phyloP scores from a whole-genome alignment of 768 basidiomycete species.

The Mycena belliarum region DNA sequence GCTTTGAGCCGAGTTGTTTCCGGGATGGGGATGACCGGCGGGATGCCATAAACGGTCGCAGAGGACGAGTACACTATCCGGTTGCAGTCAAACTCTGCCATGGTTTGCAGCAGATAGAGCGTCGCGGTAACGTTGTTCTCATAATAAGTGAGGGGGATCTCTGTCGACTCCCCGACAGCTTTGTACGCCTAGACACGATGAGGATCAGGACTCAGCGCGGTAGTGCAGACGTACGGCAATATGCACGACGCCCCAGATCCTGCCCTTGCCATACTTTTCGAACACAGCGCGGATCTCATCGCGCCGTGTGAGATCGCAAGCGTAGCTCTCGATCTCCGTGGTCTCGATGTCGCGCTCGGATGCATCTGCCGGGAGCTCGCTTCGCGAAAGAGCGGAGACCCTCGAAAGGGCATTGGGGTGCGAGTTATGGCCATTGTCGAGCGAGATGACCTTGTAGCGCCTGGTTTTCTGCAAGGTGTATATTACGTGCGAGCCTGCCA shows the following conservation, averaged over 20 bases:
- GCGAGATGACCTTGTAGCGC: constrained; percentile 87
- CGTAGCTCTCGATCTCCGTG: constrained; percentile 67
- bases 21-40: constrained; percentile 89
- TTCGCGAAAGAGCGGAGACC: constrained; percentile 77
- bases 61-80: constrained; percentile 97
- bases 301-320: constrained; percentile 73
- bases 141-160: constrained; percentile 93
- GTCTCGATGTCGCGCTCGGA: constrained; percentile 70
- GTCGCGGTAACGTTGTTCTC: constrained; percentile 92
- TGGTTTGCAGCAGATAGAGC: constrained; percentile 79
- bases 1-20: constrained; percentile 87
- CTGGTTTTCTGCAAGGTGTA: constrained; percentile 83
- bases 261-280: constrained; percentile 80
- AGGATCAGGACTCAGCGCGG: constrained; percentile 3
- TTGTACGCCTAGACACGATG: constrained; percentile 75
- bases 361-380: constrained; percentile 65
- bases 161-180: constrained; percentile 95
- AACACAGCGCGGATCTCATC: constrained; percentile 79
- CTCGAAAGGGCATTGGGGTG: constrained; percentile 71
- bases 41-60: constrained; percentile 97
- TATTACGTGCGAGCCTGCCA: constrained; percentile 89
- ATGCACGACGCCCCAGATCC: constrained; percentile 96
- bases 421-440: constrained; percentile 97
- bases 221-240: constrained; percentile 68
- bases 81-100: constrained; percentile 81